Evolutionary conservation across 2,329 filamentous ascomycete species (phyloP).

Genomic region (Dothidotthia symphoricarpi): DNA sequence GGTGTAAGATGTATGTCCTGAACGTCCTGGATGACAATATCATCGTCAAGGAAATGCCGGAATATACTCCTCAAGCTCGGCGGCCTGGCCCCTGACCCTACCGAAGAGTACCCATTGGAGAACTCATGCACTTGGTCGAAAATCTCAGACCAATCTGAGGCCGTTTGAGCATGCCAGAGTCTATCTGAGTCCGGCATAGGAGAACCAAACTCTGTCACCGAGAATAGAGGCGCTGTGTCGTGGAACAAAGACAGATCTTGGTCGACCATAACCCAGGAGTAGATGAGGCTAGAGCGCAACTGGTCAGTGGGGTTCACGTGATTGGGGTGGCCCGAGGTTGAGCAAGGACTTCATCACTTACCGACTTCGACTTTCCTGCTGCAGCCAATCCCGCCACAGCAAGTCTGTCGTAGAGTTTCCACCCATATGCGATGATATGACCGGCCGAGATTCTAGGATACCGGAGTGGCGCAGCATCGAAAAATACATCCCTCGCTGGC

Average conservation of each 20-base stretch:
- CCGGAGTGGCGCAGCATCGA: slow-evolving; percentile 70
- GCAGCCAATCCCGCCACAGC: slow-evolving; percentile 64
- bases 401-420: slow-evolving; percentile 48
- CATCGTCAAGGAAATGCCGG: slow-evolving; percentile 65
- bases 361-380: slow-evolving; percentile 63
- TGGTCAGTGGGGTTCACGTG: slow-evolving; percentile 26
- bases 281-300: slow-evolving; percentile 57
- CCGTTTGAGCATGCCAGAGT: slow-evolving; percentile 61
- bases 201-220: slow-evolving; percentile 63
- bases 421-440: slow-evolving; percentile 48
- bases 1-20: slow-evolving; percentile 52
- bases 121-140: slow-evolving; percentile 61
- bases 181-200: slow-evolving; percentile 63
- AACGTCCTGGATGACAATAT: slow-evolving; percentile 51
- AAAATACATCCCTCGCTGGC: slow-evolving; percentile 70
- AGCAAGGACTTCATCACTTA: slow-evolving; percentile 39
- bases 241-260: slow-evolving; percentile 55
- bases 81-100: slow-evolving; percentile 54
- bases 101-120: slow-evolving; percentile 53
- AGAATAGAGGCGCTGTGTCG: slow-evolving; percentile 52
- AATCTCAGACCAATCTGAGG: slow-evolving; percentile 59
- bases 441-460: slow-evolving; percentile 57
- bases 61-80: slow-evolving; percentile 65
- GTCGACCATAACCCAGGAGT: slow-evolving; percentile 73
- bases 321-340: slow-evolving; percentile 10